These are phyloP conservation scores for Boletus pseudo-olivaceus DNA, from an alignment of 768 basidiomycete species.

Conservation along the genomic window DNA sequence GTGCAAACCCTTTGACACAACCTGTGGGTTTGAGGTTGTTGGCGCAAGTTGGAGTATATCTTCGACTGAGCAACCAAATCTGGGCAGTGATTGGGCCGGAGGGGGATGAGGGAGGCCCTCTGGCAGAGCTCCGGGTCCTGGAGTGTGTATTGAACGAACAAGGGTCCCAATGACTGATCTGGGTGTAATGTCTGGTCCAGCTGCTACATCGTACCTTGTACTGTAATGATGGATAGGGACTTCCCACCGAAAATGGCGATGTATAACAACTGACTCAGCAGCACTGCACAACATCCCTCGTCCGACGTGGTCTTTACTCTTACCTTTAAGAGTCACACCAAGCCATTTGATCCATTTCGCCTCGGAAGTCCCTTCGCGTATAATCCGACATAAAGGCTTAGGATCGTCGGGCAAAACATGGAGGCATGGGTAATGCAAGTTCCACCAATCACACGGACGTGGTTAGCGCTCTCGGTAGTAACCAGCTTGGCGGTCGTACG, in stretches of 20 bases:
- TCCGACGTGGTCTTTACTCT: constrained; percentile 15
- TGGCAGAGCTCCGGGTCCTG: constrained; percentile 49
- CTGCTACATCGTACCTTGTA: no score
- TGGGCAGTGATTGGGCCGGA: constrained; percentile 53
- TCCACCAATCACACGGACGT: constrained; percentile 85
- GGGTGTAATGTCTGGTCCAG: background rate
- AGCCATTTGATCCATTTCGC: background rate
- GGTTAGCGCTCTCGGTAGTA: constrained; percentile 76
- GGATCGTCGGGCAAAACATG: constrained; percentile 40
- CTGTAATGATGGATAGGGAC: no score
- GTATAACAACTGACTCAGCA: constrained; percentile 18
- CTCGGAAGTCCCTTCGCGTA: background rate
- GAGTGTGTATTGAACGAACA: constrained; percentile 35
- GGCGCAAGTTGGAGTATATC: constrained; percentile 33
- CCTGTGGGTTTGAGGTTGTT: constrained; percentile 22
- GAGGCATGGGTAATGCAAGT: constrained; percentile 92
- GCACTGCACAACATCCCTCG: background rate
- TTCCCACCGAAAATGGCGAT: background rate
- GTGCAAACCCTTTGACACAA: background rate
- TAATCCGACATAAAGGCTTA: background rate
- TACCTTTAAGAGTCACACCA: no score
- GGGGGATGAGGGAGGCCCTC: constrained; percentile 60
- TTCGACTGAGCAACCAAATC: constrained; percentile 40
- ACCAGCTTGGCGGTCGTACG: constrained; percentile 86
- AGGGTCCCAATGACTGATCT: background rate